These are phyloP conservation scores for Claviceps arundinis DNA, from an alignment of 2,329 filamentous ascomycete species.

Conservation along the genomic window DNA sequence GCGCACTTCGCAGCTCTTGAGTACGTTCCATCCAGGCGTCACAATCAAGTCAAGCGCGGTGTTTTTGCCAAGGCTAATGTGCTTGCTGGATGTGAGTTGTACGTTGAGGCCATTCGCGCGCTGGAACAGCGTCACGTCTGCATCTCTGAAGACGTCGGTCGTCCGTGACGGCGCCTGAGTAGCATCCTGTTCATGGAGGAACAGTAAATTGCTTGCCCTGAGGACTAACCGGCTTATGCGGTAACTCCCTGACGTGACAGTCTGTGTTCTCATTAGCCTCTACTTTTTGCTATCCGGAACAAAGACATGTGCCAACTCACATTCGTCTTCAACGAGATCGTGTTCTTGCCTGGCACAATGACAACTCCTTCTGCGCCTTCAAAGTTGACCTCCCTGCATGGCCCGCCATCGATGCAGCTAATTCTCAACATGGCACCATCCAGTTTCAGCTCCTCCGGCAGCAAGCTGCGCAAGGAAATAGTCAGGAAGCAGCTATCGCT, in stretches of 20 bases:
- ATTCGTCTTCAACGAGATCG: conserved; percentile 22
- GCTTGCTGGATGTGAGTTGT: conserved; percentile 49
- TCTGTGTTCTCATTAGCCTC: conserved; percentile 22
- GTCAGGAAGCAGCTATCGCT: conserved; percentile 64
- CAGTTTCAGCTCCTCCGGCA: conserved; percentile 56
- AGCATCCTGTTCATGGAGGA: conserved; percentile 50
- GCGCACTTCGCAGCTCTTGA: conserved; percentile 44
- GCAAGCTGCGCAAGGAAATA: conserved; percentile 55
- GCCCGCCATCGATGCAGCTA: conserved; percentile 38
- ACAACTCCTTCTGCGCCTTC: conserved; percentile 14
- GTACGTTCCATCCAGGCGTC: conserved; percentile 59
- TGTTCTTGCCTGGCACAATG: conserved; percentile 36
- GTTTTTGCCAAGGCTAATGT: conserved; percentile 67
- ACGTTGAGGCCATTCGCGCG: conserved; percentile 55
- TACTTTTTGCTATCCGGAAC: background rate
- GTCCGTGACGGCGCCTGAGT: conserved; percentile 32
- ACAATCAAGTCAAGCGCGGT: conserved; percentile 66
- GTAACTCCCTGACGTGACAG: conserved; percentile 59
- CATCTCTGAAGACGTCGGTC: conserved; percentile 40
- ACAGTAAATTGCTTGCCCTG: conserved; percentile 45
- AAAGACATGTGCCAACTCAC: conserved; percentile 13
- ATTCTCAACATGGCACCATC: conserved; percentile 53
- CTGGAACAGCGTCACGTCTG: conserved; percentile 62
- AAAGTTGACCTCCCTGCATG: conserved; percentile 43
- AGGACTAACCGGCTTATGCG: conserved; percentile 61